Base-by-base conservation (phyloP, 148 eudicot genomes). In the Persicaria maculosa region DNA sequence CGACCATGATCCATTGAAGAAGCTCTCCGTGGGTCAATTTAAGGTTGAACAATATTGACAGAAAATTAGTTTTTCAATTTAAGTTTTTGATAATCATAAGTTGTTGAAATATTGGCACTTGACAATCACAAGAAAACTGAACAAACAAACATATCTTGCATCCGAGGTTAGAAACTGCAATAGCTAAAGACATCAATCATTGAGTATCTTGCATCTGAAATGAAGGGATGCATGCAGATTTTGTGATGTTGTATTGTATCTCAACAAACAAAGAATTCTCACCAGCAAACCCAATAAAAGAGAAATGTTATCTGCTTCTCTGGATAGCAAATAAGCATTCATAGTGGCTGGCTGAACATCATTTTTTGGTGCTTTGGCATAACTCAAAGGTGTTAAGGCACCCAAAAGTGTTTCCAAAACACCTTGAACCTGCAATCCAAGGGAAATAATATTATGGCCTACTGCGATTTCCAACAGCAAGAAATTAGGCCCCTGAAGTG, bases 361-460 rank as follows among this genome's bases (percentile, higher is more conserved):
- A 76, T 81, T 83, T 68, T 84, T 84, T 54, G 84, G 54, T 62
- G 74, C 82, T 85, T 81, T 92, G n/a, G 84, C 83, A 86, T 87
- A 89, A 78, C 83, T 90, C 77, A 95, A 86, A 73, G 92, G 97
- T 79, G 92, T 90, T 80, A 95, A 84, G 71, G 99, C 97, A 77
- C 94, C 86, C 53, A 89, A 88, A 78, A 95, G 85, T 77, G 99
- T 89, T 92, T 95, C 99, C 14, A 95, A 84, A 78, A 96, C 93
- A 72, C 99, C 97, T 53, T 91, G 92, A 76, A 95, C 92, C 99
- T 95, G 82, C 80, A 84, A 50, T 75, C 74, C 64, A 36, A 65
- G 46, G 69, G 36, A 64, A 64, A n/a, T 20, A 36, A 40, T 17
- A 14, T 65, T 65, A 36, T 40, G 12, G 19, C 9, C 40, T 11